Evolutionary conservation across 371 early-diverging fungal species (phyloP), one percentile per base, ranked within the genome.

Genomic region (Mucor piriformis): DNA sequence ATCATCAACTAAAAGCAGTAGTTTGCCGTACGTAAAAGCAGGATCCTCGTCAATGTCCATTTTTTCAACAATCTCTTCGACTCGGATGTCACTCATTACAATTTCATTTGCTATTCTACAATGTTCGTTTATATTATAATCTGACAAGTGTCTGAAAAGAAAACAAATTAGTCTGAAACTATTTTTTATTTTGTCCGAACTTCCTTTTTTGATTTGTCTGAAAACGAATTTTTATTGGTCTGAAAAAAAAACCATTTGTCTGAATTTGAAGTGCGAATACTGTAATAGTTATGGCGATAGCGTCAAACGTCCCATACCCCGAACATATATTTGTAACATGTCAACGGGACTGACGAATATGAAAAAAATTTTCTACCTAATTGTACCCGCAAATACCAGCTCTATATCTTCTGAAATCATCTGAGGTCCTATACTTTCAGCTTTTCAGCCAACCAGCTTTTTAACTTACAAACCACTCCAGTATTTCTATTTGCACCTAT

Each of bases 21-120:
- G 52, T 52, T 52, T 52, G 52, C 52, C 52, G 37, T 52, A 52
- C 52, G 52, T 52, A 52, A 52, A 52, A 52, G 52, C 52, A 52
- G 52, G 52, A 52, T 52, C 52, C 52, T 52, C 52, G 37, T 52
- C 52, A 46, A 55, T 44, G 47, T 55, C 56, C 47, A 55, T 55
- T 43, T 55, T 33, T 34, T 55, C 34, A 55, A 46, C 33, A 44
- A 55, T 21, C 21, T 55, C 46, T 44, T 55, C 47, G 34, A 46
- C 47, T 46, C 34, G 47, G 47, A 32, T 44, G 35, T 55, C 56
- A 44, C 35, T 55, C 46, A 55, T 46, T 55, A 55, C 35, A 46
- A 55, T 55, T 46, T 33, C 47, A 55, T 55, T 55, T 55, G 52
- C 52, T 52, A 52, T 35, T 52, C 52, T 52, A 52, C 32, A 50